These are phyloP conservation scores for Geoglossum cookeanum DNA, from an alignment of 2,329 filamentous ascomycete species.

Conservation along the genomic window DNA sequence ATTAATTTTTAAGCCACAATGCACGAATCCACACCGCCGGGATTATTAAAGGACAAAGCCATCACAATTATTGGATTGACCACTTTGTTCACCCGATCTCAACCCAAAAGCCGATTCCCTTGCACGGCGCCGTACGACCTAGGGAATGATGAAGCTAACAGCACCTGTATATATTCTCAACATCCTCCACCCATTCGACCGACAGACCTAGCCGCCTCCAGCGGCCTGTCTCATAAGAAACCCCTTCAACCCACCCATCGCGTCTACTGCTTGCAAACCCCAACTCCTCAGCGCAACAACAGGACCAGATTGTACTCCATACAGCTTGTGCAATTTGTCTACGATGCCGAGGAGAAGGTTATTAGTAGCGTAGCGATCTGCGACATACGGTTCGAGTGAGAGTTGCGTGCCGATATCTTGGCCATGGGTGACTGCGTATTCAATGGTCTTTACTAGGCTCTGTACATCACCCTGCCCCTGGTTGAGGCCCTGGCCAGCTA, in stretches of 20 bases:
- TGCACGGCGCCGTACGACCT: no score
- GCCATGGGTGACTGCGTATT: conserved; percentile 59
- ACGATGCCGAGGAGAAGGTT: conserved; percentile 57
- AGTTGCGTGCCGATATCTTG: conserved; percentile 63
- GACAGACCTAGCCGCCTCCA: conserved; percentile 9
- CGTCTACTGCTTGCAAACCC: conserved; percentile 59
- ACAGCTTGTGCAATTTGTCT: conserved; percentile 86
- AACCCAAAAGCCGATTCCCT: no score
- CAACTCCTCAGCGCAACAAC: conserved; percentile 62
- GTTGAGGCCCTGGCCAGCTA: conserved; percentile 88
- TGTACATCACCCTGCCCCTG: conserved; percentile 80
- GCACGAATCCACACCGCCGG: no score
- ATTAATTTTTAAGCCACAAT: no score
- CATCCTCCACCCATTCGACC: no score
- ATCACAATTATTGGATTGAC: no score
- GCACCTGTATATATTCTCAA: no score
- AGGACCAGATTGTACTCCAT: conserved; percentile 56
- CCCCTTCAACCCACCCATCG: conserved; percentile 54
- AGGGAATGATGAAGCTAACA: no score
- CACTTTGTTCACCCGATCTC: no score
- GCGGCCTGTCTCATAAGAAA: conserved; percentile 62
- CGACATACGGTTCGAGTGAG: conserved; percentile 63
- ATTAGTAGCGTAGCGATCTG: conserved; percentile 67
- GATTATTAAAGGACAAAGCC: no score
- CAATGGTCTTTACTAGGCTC: conserved; percentile 54